Conservation (phyloP, 352 stramenopile genomes). For the Hyaloperonospora arabidopsidis region DNA sequence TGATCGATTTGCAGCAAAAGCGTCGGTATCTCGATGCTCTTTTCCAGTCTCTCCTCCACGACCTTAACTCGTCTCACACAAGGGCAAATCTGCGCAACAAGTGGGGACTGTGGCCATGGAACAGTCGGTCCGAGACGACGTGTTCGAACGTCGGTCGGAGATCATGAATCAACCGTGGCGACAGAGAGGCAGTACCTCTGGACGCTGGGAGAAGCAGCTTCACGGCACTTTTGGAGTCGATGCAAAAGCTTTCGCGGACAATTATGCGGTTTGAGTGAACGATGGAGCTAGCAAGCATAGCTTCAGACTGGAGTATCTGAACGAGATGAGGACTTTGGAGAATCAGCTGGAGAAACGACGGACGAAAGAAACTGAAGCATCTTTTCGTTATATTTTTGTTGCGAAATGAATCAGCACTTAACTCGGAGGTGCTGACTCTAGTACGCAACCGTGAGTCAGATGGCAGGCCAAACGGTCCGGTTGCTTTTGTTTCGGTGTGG, state of each 20-base stretch:
- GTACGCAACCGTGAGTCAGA: conserved; percentile 5
- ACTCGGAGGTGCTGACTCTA: no score
- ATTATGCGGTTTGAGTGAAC: conserved; percentile 2
- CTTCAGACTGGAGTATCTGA: conserved; percentile 39
- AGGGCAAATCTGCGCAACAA: conserved; percentile 11
- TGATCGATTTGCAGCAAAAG: conserved; percentile 14
- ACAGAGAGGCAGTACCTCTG: no score
- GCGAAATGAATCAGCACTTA: conserved; percentile 46
- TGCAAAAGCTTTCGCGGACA: conserved; percentile 22
- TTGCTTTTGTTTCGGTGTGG: conserved; percentile 27
- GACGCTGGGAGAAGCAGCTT: conserved; percentile 6
- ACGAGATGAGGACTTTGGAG: conserved; percentile 38
- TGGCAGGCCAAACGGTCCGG: conserved; percentile 3
- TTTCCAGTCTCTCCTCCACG: conserved; percentile 11
- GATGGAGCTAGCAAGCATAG: background rate
- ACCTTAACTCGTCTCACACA: conserved; percentile 7
- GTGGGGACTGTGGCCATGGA: conserved; percentile 22
- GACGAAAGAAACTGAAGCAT: conserved; percentile 25
- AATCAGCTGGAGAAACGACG: conserved; percentile 29
- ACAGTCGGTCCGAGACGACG: conserved; percentile 33
- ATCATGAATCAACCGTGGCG: no score
- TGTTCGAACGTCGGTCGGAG: no score
- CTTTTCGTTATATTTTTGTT: conserved; percentile 43
- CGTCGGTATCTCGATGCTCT: conserved; percentile 34
- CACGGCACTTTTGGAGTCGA: conserved; percentile 26